These are phyloP conservation scores for Ashbya aceris DNA, from an alignment of 1,139 yeast genomes.

Conservation along the genomic window DNA sequence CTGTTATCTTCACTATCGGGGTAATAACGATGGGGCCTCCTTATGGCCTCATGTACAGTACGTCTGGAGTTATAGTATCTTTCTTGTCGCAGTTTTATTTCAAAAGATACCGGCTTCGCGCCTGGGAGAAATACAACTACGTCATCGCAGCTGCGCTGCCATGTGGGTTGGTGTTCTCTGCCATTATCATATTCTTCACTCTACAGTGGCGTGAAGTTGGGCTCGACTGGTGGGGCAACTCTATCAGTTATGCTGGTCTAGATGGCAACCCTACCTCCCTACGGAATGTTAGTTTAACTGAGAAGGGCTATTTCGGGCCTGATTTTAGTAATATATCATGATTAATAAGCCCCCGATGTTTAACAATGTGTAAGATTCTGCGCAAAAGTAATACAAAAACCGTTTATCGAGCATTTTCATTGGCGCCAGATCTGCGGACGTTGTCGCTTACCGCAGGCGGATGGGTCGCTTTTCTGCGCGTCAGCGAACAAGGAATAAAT, in stretches of 20 bases:
- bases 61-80: conserved; percentile 43
- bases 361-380: no score
- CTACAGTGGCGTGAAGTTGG: conserved; percentile 38
- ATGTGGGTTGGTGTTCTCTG: conserved; percentile 53
- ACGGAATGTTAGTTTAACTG: conserved; percentile 25
- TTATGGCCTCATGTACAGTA: conserved; percentile 45
- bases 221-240: conserved; percentile 55
- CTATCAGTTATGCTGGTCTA: conserved; percentile 34
- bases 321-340: no score
- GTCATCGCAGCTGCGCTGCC: conserved; percentile 47
- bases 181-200: conserved; percentile 46
- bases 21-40: conserved; percentile 41
- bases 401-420: no score
- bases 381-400: no score
- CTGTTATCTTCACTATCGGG: conserved; percentile 41
- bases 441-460: no score
- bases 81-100: conserved; percentile 45
- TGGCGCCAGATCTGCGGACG: no score
- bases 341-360: no score
- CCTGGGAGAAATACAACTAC: conserved; percentile 64
- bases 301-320: conserved; percentile 42
- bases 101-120: conserved; percentile 38
- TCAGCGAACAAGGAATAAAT: no score
- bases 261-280: conserved; percentile 32
- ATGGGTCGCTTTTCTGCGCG: no score